Conservation (phyloP, 2,329 filamentous ascomycete species). For the Cercospora zeae-maydis region DNA sequence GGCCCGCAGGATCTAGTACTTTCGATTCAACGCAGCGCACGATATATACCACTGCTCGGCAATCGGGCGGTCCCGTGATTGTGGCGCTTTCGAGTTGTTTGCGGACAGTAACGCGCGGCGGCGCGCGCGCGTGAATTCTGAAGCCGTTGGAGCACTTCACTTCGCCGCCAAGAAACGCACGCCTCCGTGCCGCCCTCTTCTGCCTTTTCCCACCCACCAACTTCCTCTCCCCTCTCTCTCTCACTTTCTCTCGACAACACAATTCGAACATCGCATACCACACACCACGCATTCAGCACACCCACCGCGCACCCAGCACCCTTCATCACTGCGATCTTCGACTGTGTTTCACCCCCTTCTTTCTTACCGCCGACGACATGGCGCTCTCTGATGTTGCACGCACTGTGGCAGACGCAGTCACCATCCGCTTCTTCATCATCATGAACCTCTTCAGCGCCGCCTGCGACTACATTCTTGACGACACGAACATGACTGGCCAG, state of each 20-base stretch:
- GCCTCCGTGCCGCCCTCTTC: neutral
- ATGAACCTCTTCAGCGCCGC: neutral
- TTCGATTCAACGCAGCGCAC: neutral
- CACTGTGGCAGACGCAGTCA: neutral
- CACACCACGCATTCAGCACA: neutral
- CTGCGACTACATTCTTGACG: neutral
- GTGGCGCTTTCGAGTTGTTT: neutral
- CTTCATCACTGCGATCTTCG: neutral
- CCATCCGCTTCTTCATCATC: neutral
- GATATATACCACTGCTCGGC: neutral
- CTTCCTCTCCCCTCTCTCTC: neutral
- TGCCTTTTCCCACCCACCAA: neutral
- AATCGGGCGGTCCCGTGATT: neutral
- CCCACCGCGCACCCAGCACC: neutral
- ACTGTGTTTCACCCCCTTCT: neutral
- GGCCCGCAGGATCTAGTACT: neutral
- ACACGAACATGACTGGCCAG: neutral
- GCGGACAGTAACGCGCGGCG: neutral
- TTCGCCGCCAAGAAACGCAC: slow-evolving; percentile 1
- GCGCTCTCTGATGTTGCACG: neutral
- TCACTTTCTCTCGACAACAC: neutral
- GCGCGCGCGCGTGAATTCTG: neutral
- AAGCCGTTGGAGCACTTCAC: neutral
- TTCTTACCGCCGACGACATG: neutral
- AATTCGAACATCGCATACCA: neutral